A percentile compares a stretch with the other conserved stretches of the same genome.
These are phyloP conservation scores for Magnaporthales sp. DNA, from an alignment of 2,329 filamentous ascomycete species.

Conservation along the genomic window DNA sequence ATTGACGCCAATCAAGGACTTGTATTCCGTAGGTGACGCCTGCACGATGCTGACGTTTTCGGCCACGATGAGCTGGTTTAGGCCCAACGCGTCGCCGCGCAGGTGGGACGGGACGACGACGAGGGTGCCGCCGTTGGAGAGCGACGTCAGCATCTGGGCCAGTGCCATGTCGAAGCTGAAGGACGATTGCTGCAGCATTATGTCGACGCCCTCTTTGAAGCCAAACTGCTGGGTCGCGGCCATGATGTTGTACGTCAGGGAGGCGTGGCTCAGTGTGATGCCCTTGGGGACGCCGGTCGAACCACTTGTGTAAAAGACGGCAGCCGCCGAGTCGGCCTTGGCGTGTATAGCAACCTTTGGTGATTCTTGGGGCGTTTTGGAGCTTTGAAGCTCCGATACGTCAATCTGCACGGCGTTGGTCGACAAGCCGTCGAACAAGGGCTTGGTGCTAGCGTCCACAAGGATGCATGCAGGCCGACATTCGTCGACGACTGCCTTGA, in stretches of 20 bases:
- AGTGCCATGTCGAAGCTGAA: conserved; percentile 31
- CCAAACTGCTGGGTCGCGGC: background rate
- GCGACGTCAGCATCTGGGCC: conserved; percentile 24
- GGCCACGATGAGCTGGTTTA: conserved; percentile 12
- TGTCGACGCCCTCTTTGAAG: conserved; percentile 5
- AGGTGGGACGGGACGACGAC: conserved; percentile 20
- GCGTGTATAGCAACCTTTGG: background rate
- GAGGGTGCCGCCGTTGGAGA: conserved; percentile 26
- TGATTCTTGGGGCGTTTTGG: background rate
- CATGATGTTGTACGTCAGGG: conserved; percentile 36
- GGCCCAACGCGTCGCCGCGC: conserved; percentile 23
- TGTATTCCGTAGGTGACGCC: background rate
- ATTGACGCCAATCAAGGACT: background rate
- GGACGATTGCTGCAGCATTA: conserved; percentile 16
- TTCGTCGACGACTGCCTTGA: background rate
- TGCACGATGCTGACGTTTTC: background rate
- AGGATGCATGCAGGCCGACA: background rate
- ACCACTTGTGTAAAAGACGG: conserved; percentile 45
- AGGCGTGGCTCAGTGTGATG: conserved; percentile 46
- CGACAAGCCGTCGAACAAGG: background rate
- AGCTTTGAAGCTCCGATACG: background rate
- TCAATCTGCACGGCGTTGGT: background rate
- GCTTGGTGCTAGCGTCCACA: background rate
- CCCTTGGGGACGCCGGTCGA: conserved; percentile 51
- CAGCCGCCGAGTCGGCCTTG: background rate